Percentiles rank a stretch among this genome's conserved stretches.
Evolutionary conservation across 1,284 basidiomycete genomes (phyloP).

Genomic region (Ceratobasidium sp.): DNA sequence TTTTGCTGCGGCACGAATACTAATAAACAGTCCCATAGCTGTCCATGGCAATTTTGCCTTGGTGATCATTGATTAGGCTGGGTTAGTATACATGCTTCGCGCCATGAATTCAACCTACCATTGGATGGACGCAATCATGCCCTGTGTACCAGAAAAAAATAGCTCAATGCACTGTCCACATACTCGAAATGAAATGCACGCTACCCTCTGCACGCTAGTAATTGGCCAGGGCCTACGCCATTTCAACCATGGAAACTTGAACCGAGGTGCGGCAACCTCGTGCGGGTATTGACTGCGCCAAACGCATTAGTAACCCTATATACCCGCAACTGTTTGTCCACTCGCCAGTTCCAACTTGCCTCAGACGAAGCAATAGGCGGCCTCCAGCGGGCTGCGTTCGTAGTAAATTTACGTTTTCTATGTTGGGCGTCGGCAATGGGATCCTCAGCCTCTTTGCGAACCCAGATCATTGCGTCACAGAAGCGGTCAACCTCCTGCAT

Average conservation of each 20-base stretch:
- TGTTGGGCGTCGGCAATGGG: conserved; percentile 85
- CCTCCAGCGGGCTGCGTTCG: conserved; percentile 92
- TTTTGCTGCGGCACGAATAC: no score
- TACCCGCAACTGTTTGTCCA: conserved; percentile 6
- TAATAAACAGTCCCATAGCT: no score
- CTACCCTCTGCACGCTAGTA: conserved; percentile 91
- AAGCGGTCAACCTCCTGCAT: conserved; percentile 91
- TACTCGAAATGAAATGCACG: conserved; percentile 52
- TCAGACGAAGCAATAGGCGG: conserved; percentile 72
- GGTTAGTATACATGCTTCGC: no score
- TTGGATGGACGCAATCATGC: conserved; percentile 80
- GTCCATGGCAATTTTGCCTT: no score
- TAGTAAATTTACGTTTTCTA: conserved; percentile 87
- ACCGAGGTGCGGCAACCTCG: conserved; percentile 83
- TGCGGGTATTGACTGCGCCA: conserved; percentile 80
- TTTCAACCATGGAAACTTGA: conserved; percentile 75
- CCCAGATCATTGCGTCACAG: conserved; percentile 96
- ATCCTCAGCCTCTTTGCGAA: conserved; percentile 89
- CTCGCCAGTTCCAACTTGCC: conserved; percentile 82
- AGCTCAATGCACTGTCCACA: conserved; percentile 5
- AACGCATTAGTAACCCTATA: neutral
- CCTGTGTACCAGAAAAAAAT: conserved; percentile 54
- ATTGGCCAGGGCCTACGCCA: conserved; percentile 95
- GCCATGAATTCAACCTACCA: conserved; percentile 66
- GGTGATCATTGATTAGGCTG: no score